phyloP scores from a whole-genome alignment of 1,284 basidiomycete species.

The Takashimella koratensis region DNA sequence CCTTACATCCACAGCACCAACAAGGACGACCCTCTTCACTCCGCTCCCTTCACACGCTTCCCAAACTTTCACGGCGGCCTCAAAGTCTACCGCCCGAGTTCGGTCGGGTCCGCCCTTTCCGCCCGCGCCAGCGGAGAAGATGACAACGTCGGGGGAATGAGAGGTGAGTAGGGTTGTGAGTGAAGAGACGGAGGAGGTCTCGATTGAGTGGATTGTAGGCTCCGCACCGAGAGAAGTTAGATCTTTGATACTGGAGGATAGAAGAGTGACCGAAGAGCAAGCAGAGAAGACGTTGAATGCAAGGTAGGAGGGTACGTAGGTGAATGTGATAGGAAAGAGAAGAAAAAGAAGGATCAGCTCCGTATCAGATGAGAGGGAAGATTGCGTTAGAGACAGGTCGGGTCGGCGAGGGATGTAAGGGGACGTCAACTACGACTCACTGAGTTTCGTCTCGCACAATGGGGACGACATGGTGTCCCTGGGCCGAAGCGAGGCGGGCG shows the following conservation, averaged over 20 bases:
- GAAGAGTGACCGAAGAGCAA: too few species aligned
- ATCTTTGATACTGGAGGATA: slow-evolving; percentile 52
- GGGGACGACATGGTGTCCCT: slow-evolving; percentile 55
- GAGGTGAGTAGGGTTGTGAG: slow-evolving; percentile 56
- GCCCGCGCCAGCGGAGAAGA: slow-evolving; percentile 67
- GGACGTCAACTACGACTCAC: too few species aligned
- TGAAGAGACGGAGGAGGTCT: slow-evolving; percentile 54
- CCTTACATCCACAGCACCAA: slow-evolving; percentile 64
- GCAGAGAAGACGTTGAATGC: too few species aligned
- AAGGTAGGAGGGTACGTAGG: too few species aligned
- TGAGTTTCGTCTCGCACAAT: slow-evolving; percentile 56
- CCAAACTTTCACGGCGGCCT: slow-evolving; percentile 67
- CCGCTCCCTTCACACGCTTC: slow-evolving; percentile 62
- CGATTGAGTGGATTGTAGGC: slow-evolving; percentile 61
- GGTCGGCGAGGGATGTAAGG: too few species aligned
- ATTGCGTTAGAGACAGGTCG: too few species aligned
- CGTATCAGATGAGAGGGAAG: too few species aligned
- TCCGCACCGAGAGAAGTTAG: slow-evolving; percentile 54
- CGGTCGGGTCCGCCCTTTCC: slow-evolving; percentile 62
- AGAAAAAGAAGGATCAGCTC: too few species aligned
- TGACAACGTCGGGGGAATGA: slow-evolving; percentile 55
- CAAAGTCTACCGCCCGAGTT: slow-evolving; percentile 65
- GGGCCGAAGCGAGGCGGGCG: slow-evolving; percentile 51
- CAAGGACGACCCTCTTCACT: slow-evolving; percentile 55
- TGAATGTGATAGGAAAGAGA: too few species aligned